Percentiles rank a stretch among this genome's conserved stretches.
Evolutionary conservation across 2,329 filamentous ascomycete species (phyloP).

Genomic region (Sphaerulina vaccinii): DNA sequence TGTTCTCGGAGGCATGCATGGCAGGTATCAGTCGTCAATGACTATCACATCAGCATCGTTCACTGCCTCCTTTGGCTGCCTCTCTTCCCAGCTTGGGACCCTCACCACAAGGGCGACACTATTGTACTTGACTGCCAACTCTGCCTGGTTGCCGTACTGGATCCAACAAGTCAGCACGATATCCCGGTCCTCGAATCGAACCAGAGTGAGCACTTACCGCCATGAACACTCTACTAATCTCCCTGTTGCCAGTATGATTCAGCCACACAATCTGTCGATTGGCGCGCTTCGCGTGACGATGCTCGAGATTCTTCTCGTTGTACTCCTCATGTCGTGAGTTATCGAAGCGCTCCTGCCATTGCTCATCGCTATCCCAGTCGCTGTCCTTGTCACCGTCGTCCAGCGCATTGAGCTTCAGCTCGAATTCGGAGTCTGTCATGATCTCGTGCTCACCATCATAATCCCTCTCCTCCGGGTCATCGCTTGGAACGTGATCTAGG

Average conservation of each 20-base stretch:
- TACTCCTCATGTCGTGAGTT: too few relatives aligned
- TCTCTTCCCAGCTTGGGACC: constrained; percentile 14
- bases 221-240: constrained; percentile 2
- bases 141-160: constrained; percentile 26
- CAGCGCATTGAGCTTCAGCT: not conserved
- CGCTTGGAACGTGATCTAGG: not conserved
- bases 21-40: constrained; percentile 2
- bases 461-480: not conserved
- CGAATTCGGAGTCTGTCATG: not conserved
- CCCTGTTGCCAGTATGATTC: not conserved
- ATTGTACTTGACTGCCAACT: constrained; percentile 20
- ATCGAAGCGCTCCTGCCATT: too few relatives aligned
- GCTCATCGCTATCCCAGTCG: not conserved
- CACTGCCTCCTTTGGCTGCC: not conserved
- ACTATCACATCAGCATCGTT: not conserved
- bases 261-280: constrained; percentile 1
- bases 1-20: too few relatives aligned
- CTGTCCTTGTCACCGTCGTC: not conserved
- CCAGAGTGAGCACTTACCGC: not conserved
- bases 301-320: not conserved
- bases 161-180: not conserved
- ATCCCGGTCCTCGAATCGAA: not conserved
- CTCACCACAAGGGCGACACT: constrained; percentile 22
- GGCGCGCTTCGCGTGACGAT: not conserved
- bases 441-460: too few relatives aligned